Conservation (phyloP, 345 rosid genomes). For the Brassica napus region Da-Ae NC_063445.1:7436001-7436500, state of each 20-base stretch:
- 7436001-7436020: conserved; percentile 85
- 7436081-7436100: conserved; percentile 90
- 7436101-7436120: conserved; percentile 99
- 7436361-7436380: not conserved
- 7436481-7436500: too few species aligned
- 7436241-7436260: conserved; percentile 99
- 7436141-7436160: conserved; percentile 46
- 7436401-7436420: not conserved
- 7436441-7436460: too few species aligned
- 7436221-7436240: conserved; percentile 98
- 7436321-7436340: conserved; percentile 84
- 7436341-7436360: conserved; percentile 74
- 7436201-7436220: conserved; percentile 46
- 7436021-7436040: not conserved
- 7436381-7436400: not conserved
- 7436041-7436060: not conserved
- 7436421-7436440: too few species aligned
- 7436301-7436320: conserved; percentile 90
- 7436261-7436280: conserved; percentile 98
- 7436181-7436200: conserved; percentile 7
- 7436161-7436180: not conserved
- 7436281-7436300: conserved; percentile 98
- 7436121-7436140: conserved; percentile 94
- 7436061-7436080: conserved; percentile 14
- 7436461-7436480: too few species aligned